phyloP scores from a whole-genome alignment of 208 protist genomes.

The Wallacemonas sp. region DNA sequence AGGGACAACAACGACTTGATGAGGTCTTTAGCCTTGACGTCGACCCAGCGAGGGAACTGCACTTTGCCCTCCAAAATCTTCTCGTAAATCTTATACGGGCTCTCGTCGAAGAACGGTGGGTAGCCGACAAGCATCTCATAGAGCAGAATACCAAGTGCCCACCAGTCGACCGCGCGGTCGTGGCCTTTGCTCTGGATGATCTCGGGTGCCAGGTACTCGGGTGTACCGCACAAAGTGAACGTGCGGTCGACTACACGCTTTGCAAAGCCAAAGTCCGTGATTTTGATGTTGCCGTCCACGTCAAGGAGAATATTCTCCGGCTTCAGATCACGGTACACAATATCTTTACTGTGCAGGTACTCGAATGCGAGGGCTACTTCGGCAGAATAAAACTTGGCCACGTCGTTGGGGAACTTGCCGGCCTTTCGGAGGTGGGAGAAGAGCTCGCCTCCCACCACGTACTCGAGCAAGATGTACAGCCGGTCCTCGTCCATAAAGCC shows the following conservation, averaged over 20 bases:
- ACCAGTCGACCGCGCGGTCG: constrained; percentile 88
- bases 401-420: constrained; percentile 90
- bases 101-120: constrained; percentile 92
- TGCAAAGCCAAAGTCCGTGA: constrained; percentile 90
- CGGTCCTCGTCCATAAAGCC: constrained; percentile 95
- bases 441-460: constrained; percentile 92
- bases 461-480: constrained; percentile 95
- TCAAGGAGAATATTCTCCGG: constrained; percentile 89
- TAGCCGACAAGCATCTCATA: constrained; percentile 92
- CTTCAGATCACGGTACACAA: constrained; percentile 90
- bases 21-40: constrained; percentile 79
- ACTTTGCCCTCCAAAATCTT: constrained; percentile 86
- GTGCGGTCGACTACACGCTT: constrained; percentile 82
- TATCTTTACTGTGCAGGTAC: constrained; percentile 81
- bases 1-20: constrained; percentile 80
- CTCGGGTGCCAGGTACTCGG: constrained; percentile 87
- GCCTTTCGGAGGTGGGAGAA: constrained; percentile 92
- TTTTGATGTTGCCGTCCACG: constrained; percentile 81
- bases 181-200: constrained; percentile 87
- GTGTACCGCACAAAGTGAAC: constrained; percentile 83
- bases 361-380: constrained; percentile 86
- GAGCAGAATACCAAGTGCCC: constrained; percentile 89
- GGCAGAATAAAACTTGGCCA: constrained; percentile 93
- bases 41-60: constrained; percentile 85
- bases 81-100: constrained; percentile 91